Evolutionary conservation across 2,329 filamentous ascomycete species (phyloP), one percentile per base, ranked within the genome.

Genomic region (Fonsecaea nubica): DNA sequence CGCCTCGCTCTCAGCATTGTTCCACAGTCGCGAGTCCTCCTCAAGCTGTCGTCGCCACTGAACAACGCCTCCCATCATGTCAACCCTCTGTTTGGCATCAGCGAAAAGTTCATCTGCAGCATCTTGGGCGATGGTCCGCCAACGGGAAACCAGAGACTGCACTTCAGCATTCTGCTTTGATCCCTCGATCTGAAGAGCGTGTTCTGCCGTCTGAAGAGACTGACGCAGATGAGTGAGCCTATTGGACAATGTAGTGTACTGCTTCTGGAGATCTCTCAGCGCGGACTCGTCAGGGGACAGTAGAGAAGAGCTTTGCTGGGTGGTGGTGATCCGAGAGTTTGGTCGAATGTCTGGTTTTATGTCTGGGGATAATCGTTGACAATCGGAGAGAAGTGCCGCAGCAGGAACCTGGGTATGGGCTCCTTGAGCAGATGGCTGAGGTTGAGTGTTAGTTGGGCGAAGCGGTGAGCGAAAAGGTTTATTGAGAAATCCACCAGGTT

Each of bases 391-490:
- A 58, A 33, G 40, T 53, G 18, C 45, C 13, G 53, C 25, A 18
- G 57, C 62, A 25, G 40, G 45, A 30, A 15, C 48, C 30, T 61
- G 30, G 53, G 4, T 42, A 15, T 50, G 57, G 8, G 32, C 57
- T 45, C 30, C 45, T 48, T 56, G 32, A 35, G 25, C 50, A 52
- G 65, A 42, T 53, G 58, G 45, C 45, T 50, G 45, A 50, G 18
- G 21, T 15, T 50, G 45, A 50, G 45, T 18, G 21, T 50, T 50
- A 38, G 56, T 52, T 57, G 60, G 35, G 25, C 66, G 63, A 12
- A 71, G 56, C 61, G 84, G 90, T 54, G 90, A 92, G 71, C 89
- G 88, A 80, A 92, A 92, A 0, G 90, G 90, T 74, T 89, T 90
- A 68, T 85, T 84, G 56, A 92, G 84, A 6, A 85, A 84, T n/a